These are phyloP conservation scores for Botrytis squamosa DNA, from an alignment of 2,329 filamentous ascomycete genomes.

Conservation along the genomic window DNA sequence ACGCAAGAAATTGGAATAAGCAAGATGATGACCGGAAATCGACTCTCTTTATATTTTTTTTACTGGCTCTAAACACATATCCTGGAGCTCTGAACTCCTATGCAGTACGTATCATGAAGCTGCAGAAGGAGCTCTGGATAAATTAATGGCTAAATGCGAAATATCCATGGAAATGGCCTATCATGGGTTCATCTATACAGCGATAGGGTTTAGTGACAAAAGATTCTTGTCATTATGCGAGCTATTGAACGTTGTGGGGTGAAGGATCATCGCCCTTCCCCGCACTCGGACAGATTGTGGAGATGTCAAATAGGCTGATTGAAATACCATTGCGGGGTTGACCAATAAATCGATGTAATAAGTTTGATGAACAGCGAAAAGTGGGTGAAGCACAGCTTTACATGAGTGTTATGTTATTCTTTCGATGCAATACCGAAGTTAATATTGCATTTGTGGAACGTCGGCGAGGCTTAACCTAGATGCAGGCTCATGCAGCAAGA, in stretches of 20 bases:
- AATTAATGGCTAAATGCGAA: neutral
- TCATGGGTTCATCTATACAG: neutral
- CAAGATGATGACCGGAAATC: neutral
- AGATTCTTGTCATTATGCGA: neutral
- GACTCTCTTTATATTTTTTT: neutral
- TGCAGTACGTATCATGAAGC: neutral
- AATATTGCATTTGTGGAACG: neutral
- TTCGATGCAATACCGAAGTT: neutral
- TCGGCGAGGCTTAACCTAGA: neutral
- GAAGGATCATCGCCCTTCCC: slow-evolving; percentile 6
- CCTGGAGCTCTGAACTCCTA: neutral
- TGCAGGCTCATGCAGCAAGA: neutral
- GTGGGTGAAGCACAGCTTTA: neutral
- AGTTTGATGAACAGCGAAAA: neutral
- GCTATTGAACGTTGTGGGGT: neutral
- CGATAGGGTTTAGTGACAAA: neutral
- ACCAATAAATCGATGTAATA: neutral
- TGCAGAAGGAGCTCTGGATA: neutral
- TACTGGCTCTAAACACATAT: neutral
- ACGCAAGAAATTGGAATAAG: neutral
- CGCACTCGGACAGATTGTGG: neutral
- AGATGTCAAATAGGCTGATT: neutral
- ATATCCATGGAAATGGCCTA: neutral
- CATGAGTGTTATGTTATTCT: neutral
- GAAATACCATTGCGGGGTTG: slow-evolving; percentile 1